phyloP scores from a whole-genome alignment of 1,139 yeast genomes.

The Candida buenavistaensis region DNA sequence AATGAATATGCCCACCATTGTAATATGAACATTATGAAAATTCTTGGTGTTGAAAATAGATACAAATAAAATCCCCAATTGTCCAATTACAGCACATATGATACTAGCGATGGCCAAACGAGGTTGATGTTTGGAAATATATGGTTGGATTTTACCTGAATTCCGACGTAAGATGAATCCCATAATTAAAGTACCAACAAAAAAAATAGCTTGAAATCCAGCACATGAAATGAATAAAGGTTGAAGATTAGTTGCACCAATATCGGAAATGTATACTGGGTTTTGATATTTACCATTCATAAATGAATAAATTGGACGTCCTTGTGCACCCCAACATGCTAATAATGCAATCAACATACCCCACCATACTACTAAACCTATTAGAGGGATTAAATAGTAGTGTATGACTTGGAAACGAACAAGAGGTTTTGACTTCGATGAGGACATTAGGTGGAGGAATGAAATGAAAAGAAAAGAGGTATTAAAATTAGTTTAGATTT shows the following conservation, averaged over 20 bases:
- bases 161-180: slow-evolving; percentile 49
- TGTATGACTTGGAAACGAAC: slow-evolving; percentile 32
- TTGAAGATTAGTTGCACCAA: slow-evolving; percentile 82
- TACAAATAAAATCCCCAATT: slow-evolving; percentile 73
- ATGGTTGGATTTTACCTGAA: slow-evolving; percentile 49
- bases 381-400: slow-evolving; percentile 34
- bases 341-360: slow-evolving; percentile 43
- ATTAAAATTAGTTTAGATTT: no score
- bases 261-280: slow-evolving; percentile 77
- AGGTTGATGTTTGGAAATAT: slow-evolving; percentile 48
- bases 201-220: slow-evolving; percentile 76
- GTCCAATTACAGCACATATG: slow-evolving; percentile 61
- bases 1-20: slow-evolving; percentile 75
- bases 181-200: slow-evolving; percentile 62
- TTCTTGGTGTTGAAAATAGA: slow-evolving; percentile 69
- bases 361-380: slow-evolving; percentile 37
- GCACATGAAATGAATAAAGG: slow-evolving; percentile 83
- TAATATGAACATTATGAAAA: slow-evolving; percentile 60
- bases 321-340: slow-evolving; percentile 68
- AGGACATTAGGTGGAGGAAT: not conserved
- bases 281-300: slow-evolving; percentile 43
- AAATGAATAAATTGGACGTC: slow-evolving; percentile 68
- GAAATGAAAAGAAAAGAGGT: not conserved
- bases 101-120: slow-evolving; percentile 53
- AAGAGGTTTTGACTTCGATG: slow-evolving; percentile 9